A percentile compares a stretch with the other conserved stretches of the same genome.
Conservation (phyloP, 2,329 filamentous ascomycete species). For the Penicillium sp. region DNA sequence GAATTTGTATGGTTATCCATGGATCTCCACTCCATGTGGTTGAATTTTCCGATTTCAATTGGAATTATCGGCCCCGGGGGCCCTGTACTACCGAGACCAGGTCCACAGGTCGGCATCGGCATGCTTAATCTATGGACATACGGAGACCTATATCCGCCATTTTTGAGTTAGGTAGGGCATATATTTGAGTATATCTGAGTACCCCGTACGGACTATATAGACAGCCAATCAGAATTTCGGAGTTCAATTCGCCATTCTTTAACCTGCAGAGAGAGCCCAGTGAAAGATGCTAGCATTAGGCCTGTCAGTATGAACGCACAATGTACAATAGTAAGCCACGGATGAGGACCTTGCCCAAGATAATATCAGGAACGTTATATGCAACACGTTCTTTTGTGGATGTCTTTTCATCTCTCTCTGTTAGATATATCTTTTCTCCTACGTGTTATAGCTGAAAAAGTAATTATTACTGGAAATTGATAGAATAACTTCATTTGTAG, state of each 20-base stretch:
- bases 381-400: too few species aligned
- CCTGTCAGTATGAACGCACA: too few species aligned
- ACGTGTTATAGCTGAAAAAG: too few species aligned
- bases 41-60: background rate
- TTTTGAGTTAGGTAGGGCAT: background rate
- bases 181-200: background rate
- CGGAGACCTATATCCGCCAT: background rate
- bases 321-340: too few species aligned
- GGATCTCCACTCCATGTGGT: background rate
- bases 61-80: background rate
- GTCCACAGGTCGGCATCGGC: background rate
- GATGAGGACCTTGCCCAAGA: too few species aligned
- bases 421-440: too few species aligned
- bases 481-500: too few species aligned
- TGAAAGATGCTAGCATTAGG: too few species aligned
- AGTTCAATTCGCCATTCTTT: background rate
- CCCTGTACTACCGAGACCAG: background rate
- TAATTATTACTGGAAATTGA: too few species aligned
- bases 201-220: background rate
- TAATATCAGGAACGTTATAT: too few species aligned
- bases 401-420: too few species aligned
- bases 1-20: background rate
- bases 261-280: too few species aligned
- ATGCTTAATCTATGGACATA: background rate
- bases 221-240: background rate